phyloP scores from a whole-genome alignment of 1,284 basidiomycete genomes.

The Afroboletus lepidellus region DNA sequence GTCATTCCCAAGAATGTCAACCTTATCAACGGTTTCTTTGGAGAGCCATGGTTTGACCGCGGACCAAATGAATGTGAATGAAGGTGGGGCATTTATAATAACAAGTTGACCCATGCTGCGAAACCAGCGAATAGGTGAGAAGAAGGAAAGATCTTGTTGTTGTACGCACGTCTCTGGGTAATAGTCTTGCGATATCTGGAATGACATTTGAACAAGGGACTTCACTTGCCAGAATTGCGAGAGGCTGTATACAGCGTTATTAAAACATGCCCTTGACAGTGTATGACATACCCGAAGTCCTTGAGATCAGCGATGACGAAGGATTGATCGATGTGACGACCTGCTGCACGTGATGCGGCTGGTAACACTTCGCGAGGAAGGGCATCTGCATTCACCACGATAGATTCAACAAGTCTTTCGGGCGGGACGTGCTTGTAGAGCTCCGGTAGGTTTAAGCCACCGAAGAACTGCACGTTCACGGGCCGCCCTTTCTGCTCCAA shows the following conservation, averaged over 20 bases:
- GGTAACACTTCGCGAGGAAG: constrained; percentile 67
- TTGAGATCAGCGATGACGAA: constrained; percentile 68
- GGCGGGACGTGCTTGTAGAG: constrained; percentile 60
- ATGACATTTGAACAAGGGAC: constrained; percentile 52
- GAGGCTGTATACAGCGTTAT: constrained; percentile 39
- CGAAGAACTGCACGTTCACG: constrained; percentile 62
- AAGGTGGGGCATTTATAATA: constrained; percentile 67
- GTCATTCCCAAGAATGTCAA: constrained; percentile 59
- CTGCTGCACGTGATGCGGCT: constrained; percentile 53
- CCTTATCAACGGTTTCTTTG: constrained; percentile 66
- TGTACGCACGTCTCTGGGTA: constrained; percentile 66
- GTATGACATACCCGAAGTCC: constrained; percentile 54
- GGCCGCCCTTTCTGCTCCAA: constrained; percentile 59
- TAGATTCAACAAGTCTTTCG: constrained; percentile 60
- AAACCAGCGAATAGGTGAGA: background rate
- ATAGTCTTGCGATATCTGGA: constrained; percentile 75
- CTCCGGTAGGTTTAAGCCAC: constrained; percentile 56
- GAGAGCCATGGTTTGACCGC: constrained; percentile 68
- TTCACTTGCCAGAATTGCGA: constrained; percentile 75
- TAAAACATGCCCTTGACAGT: background rate
- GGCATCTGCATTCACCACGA: constrained; percentile 61
- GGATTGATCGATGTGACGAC: constrained; percentile 46
- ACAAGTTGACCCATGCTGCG: constrained; percentile 64
- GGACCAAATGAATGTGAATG: constrained; percentile 69
- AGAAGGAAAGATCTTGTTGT: background rate